Conservation (phyloP, 306 rosid genomes). For the Prunus davidiana region DNA sequence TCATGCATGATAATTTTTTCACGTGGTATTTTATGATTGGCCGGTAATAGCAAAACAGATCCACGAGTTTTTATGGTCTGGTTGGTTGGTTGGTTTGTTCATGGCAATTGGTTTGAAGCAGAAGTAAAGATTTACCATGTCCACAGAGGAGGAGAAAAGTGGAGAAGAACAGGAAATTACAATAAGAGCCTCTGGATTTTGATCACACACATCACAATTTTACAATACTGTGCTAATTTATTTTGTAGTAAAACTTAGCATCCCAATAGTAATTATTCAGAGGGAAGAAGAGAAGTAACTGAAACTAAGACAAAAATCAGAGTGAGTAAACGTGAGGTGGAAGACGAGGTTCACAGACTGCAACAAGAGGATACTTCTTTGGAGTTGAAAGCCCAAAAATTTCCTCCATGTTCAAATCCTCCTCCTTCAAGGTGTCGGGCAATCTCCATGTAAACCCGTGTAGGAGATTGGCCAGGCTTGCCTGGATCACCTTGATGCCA, state of each 20-base stretch:
- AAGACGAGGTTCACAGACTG: slow-evolving; percentile 55
- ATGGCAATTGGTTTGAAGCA: no score
- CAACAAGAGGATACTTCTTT: slow-evolving; percentile 48
- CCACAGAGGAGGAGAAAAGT: neutral
- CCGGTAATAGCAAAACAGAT: no score
- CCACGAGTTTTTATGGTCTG: no score
- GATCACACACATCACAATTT: neutral
- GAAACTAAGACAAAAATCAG: neutral
- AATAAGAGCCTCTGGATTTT: neutral
- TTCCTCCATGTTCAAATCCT: slow-evolving; percentile 70
- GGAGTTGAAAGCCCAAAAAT: slow-evolving; percentile 65
- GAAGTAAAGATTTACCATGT: neutral
- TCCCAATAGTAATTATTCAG: neutral
- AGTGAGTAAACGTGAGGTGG: slow-evolving; percentile 45
- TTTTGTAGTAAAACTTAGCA: neutral
- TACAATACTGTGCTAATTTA: neutral
- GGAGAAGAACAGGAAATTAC: neutral
- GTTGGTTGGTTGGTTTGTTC: no score
- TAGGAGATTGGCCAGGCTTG: slow-evolving; percentile 70
- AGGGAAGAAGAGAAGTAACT: neutral
- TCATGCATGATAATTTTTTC: no score
- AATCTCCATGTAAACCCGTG: slow-evolving; percentile 81
- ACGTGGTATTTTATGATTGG: no score
- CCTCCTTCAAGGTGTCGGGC: slow-evolving; percentile 34
- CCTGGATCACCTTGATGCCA: slow-evolving; percentile 71